Conservation (phyloP, 2,329 filamentous ascomycete species). For the Fusarium sp. region DNA sequence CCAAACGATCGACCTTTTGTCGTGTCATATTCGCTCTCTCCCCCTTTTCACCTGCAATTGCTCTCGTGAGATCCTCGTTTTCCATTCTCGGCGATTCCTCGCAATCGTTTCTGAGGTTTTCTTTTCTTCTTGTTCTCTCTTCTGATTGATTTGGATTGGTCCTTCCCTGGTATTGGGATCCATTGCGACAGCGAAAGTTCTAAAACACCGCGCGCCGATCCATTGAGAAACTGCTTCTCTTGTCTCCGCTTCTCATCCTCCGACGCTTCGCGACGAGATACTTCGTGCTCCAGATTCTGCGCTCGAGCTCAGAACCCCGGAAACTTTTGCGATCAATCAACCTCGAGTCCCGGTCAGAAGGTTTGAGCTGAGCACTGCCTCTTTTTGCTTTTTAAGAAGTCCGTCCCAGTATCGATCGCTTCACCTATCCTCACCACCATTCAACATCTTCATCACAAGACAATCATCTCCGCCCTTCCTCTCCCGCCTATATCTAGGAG, state of each 20-base stretch:
- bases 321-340: conserved; percentile 44
- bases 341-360: conserved; percentile 46
- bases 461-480: conserved; percentile 51
- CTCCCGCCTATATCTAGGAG: conserved; percentile 47
- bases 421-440: conserved; percentile 51
- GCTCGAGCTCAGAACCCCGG: conserved; percentile 23
- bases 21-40: conserved; percentile 39
- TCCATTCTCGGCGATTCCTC: conserved; percentile 34
- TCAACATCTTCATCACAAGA: conserved; percentile 47
- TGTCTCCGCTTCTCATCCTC: conserved; percentile 19
- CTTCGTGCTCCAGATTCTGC: conserved; percentile 11
- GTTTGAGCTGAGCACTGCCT: conserved; percentile 55
- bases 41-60: conserved; percentile 35
- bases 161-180: conserved; percentile 23
- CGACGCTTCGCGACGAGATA: conserved; percentile 39
- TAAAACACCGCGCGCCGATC: conserved; percentile 37
- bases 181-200: conserved; percentile 38
- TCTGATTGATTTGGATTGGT: conserved; percentile 33
- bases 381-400: conserved; percentile 53
- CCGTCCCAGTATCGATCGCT: conserved; percentile 54
- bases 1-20: conserved; percentile 40
- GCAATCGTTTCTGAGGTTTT: conserved; percentile 30
- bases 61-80: conserved; percentile 37
- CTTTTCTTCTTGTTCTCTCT: conserved; percentile 17
- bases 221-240: conserved; percentile 26